These are phyloP conservation scores for Suillus weaverae DNA, from an alignment of 768 basidiomycete species.

Conservation along the genomic window DNA sequence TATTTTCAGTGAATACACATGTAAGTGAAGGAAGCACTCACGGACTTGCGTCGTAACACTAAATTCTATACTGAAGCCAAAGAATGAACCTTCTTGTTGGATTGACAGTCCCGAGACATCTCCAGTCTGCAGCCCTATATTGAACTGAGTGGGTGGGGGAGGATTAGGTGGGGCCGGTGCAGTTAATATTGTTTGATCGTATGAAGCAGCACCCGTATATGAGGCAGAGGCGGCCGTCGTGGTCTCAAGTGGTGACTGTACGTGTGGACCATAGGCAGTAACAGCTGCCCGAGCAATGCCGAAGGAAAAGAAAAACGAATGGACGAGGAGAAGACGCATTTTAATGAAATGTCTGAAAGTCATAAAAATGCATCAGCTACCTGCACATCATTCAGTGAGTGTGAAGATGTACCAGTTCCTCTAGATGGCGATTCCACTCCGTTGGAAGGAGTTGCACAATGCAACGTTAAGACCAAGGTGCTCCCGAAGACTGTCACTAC, in stretches of 20 bases:
- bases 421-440: slow-evolving; percentile 4
- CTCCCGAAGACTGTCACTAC: not conserved
- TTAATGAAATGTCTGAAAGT: not conserved
- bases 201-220: slow-evolving; percentile 50
- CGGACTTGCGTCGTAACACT: slow-evolving; percentile 67
- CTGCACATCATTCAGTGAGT: not conserved
- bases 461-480: not conserved
- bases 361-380: not conserved
- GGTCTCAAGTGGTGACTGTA: slow-evolving; percentile 27
- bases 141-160: slow-evolving; percentile 43
- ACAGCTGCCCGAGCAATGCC: slow-evolving; percentile 16
- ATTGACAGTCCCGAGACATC: slow-evolving; percentile 39
- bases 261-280: slow-evolving; percentile 25
- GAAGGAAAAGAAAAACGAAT: slow-evolving; percentile 21
- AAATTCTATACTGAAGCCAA: slow-evolving; percentile 77
- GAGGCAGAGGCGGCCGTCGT: slow-evolving; percentile 37
- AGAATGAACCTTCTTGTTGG: slow-evolving; percentile 54
- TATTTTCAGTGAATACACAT: not conserved
- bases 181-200: slow-evolving; percentile 49
- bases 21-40: slow-evolving; percentile 36
- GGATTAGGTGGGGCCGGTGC: slow-evolving; percentile 53
- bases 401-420: slow-evolving; percentile 15
- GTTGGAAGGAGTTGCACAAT: not conserved
- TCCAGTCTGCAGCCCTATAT: slow-evolving; percentile 39
- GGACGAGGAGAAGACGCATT: slow-evolving; percentile 27